Conservation (phyloP, 257 asterid species). For the Solanum rostratum region DNA sequence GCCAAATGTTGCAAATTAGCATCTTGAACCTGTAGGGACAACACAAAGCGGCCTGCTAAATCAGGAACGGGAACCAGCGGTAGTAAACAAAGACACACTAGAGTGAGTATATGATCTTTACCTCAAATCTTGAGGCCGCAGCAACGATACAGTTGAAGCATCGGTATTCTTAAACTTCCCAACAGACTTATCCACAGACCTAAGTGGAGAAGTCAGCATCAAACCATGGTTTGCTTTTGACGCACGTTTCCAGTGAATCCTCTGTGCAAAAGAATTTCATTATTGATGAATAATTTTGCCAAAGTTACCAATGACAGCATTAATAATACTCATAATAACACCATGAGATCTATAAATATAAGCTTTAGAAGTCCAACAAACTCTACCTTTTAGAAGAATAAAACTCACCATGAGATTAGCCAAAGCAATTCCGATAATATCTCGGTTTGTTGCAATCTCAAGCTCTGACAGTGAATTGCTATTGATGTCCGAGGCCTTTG, state of each 20-base stretch:
- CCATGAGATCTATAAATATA: neutral
- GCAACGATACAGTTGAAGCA: slow-evolving; percentile 43
- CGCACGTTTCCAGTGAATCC: slow-evolving; percentile 94
- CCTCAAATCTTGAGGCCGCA: slow-evolving; percentile 95
- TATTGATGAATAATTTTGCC: neutral
- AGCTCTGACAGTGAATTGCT: slow-evolving; percentile 70
- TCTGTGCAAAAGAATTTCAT: slow-evolving; percentile 29
- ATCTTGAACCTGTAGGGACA: slow-evolving; percentile 47
- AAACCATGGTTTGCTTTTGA: slow-evolving; percentile 66
- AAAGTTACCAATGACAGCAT: neutral
- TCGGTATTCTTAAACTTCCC: slow-evolving; percentile 31
- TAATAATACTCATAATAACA: neutral
- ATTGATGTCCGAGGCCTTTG: slow-evolving; percentile 81
- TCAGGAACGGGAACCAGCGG: slow-evolving; percentile 19
- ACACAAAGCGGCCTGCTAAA: slow-evolving; percentile 16
- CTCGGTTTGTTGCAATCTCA: slow-evolving; percentile 80
- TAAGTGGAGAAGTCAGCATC: slow-evolving; percentile 88
- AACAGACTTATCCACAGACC: slow-evolving; percentile 41
- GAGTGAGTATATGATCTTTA: slow-evolving; percentile 12
- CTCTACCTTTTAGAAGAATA: neutral
- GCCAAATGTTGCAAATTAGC: slow-evolving; percentile 36
- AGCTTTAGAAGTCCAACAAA: neutral
- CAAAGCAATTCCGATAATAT: slow-evolving; percentile 80
- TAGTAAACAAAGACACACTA: slow-evolving; percentile 4
- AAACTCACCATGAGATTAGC: slow-evolving; percentile 85